Percentiles rank a stretch among this genome's conserved stretches.
Evolutionary conservation across 2,329 filamentous ascomycete species (phyloP).

Genomic region (Colletotrichum horii): DNA sequence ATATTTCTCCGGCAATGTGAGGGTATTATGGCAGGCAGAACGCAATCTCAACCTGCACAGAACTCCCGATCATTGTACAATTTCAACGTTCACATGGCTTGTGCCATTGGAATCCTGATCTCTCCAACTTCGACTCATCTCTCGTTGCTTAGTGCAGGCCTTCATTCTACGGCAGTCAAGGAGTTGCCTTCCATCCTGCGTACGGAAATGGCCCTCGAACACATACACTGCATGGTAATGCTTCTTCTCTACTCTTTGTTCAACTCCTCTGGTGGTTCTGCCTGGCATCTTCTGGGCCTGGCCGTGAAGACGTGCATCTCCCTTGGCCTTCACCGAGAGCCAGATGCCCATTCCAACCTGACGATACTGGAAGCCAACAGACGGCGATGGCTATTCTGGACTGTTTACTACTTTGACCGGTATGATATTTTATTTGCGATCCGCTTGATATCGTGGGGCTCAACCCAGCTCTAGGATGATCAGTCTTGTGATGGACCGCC

Average conservation of each 20-base stretch:
- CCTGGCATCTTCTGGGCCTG: slow-evolving; percentile 1
- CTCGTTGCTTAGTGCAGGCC: not conserved
- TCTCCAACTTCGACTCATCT: not conserved
- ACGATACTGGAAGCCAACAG: not conserved
- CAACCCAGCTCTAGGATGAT: not conserved
- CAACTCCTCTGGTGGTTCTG: slow-evolving; percentile 8
- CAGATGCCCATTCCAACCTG: not conserved
- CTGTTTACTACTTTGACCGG: slow-evolving; percentile 10
- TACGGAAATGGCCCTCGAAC: not conserved
- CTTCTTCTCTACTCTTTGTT: slow-evolving; percentile 4
- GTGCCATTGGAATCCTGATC: slow-evolving; percentile 7
- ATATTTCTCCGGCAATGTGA: slow-evolving; percentile 1
- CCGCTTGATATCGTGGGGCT: not conserved
- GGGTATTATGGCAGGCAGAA: not conserved
- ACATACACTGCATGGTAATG: slow-evolving; percentile 8
- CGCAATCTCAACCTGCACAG: not conserved
- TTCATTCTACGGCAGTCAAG: not conserved
- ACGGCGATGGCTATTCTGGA: slow-evolving; percentile 15
- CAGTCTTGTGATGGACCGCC: slow-evolving; percentile 13
- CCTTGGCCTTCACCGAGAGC: not conserved
- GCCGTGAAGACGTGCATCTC: slow-evolving; percentile 3
- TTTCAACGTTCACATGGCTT: slow-evolving; percentile 7
- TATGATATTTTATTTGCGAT: not conserved
- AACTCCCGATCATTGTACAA: not conserved
- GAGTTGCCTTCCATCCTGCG: not conserved